phyloP scores from a whole-genome alignment of 768 basidiomycete genomes.

The Amyloporia xantha region DNA sequence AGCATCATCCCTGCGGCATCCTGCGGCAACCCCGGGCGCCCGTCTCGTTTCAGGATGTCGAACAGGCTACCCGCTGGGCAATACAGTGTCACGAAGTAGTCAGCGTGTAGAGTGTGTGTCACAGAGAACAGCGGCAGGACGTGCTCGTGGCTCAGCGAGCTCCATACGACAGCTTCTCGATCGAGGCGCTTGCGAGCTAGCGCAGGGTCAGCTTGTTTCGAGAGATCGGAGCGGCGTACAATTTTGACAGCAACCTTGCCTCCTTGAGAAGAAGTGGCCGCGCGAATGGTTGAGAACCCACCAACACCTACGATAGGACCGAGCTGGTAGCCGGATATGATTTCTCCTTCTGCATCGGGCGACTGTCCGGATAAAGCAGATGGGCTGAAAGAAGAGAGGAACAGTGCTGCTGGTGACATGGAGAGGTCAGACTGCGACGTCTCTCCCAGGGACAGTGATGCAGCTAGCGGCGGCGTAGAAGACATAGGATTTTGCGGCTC shows the following conservation, averaged over 20 bases:
- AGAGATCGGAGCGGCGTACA: conserved; percentile 52
- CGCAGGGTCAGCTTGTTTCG: conserved; percentile 43
- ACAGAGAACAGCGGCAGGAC: conserved; percentile 76
- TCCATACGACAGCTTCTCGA: conserved; percentile 70
- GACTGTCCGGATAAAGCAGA: conserved; percentile 24
- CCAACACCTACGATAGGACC: conserved; percentile 75
- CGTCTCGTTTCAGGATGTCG: conserved; percentile 72
- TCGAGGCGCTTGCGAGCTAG: conserved; percentile 50
- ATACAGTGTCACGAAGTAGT: conserved; percentile 76
- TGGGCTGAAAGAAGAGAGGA: conserved; percentile 58
- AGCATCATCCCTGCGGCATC: conserved; percentile 85
- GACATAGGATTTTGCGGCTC: neutral
- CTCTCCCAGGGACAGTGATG: conserved; percentile 4
- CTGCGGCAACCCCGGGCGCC: conserved; percentile 57
- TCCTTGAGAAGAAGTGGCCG: conserved; percentile 54
- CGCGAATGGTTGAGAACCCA: conserved; percentile 74
- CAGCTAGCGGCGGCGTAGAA: neutral
- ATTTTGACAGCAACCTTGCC: conserved; percentile 80
- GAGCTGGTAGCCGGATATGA: conserved; percentile 65
- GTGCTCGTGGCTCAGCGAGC: conserved; percentile 74
- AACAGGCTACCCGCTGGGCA: conserved; percentile 84
- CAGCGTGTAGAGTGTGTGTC: conserved; percentile 52
- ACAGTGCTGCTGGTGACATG: conserved; percentile 67
- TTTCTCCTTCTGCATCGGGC: conserved; percentile 63
- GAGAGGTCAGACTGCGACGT: conserved; percentile 11